Evolutionary conservation across 768 basidiomycete genomes (phyloP), one percentile per base, ranked within the genome.

Genomic region (Mycena vitilis): DNA sequence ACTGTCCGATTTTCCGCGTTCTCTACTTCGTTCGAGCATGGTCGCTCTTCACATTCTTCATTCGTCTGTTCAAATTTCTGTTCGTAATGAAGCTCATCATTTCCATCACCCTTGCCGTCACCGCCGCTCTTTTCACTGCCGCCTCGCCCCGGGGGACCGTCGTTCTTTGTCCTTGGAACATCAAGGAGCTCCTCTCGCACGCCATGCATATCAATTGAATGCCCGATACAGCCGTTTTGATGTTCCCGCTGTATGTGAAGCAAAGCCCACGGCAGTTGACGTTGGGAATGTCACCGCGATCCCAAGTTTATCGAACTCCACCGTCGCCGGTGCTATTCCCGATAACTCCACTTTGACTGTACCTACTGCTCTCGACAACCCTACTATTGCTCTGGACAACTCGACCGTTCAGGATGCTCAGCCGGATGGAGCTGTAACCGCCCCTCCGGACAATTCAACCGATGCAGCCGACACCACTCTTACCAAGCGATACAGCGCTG

Each of bases 91-190:
- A 75, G 76, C 72, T 76, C 58, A 69, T 76, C 16, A 53, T 71
- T 44, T 47, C 73, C 49, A 65, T 80, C 42, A 65, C 77, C 45
- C 73, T 80, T 66, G 78, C 76, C 44, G 69, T 77, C 25, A 36
- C 45, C 45, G 72, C 75, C 48, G 30, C 30, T 30, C 70, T 80
- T 64, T 72, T 78, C 20, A 75, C 73, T 20, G 54, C 75, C n/a
- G 76, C 79, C 16, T 72, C 78, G 66, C 80, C 81, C 36, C 70
- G 37, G 79, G 79, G 40, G 72, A 79, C 68, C 81, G 80, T 70
- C 81, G 80, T 71, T 76, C 75, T 15, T 71, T 78, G 47, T 76
- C 79, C 74, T 74, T 75, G 59, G 79, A 74, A 65, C 75, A 79
- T 71, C 75, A 71, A 52, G 78, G 78, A 20, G 69, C 71, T 60